Evolutionary conservation across 208 protist genomes (phyloP).

Genomic region (Eutreptiella sp.): DNA sequence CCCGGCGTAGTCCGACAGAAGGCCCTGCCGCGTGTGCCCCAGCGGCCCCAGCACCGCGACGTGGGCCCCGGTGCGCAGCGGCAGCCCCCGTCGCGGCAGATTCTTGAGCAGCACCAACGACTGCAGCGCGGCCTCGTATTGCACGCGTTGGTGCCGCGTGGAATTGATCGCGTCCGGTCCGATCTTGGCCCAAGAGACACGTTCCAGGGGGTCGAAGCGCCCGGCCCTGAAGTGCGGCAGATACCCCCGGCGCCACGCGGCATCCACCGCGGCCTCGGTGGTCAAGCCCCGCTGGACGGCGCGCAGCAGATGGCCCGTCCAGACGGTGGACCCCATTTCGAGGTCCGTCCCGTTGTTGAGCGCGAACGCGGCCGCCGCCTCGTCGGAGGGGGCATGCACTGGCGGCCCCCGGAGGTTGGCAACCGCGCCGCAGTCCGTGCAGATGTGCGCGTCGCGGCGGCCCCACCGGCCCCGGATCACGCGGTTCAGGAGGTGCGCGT

Average conservation of each 20-base stretch:
- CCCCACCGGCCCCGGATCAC: constrained; percentile 29
- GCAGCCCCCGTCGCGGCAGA: too few relatives aligned
- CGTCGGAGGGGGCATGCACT: constrained; percentile 11
- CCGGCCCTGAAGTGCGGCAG: neutral
- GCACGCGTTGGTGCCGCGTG: neutral
- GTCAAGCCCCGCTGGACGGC: neutral
- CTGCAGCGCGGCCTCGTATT: constrained; percentile 3
- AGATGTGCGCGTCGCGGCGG: constrained; percentile 29
- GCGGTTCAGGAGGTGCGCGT: constrained; percentile 1
- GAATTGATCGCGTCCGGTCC: neutral
- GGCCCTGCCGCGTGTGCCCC: too few relatives aligned
- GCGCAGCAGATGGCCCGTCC: neutral
- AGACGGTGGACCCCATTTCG: constrained; percentile 1
- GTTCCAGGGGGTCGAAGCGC: neutral
- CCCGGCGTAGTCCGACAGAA: too few relatives aligned
- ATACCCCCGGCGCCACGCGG: neutral
- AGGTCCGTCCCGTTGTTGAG: constrained; percentile 3
- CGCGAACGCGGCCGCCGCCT: too few relatives aligned
- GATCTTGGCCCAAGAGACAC: neutral
- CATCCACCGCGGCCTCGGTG: neutral
- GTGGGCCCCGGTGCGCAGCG: too few relatives aligned
- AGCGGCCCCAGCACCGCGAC: too few relatives aligned
- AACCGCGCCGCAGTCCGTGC: constrained; percentile 31
- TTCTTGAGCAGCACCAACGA: constrained; percentile 18
- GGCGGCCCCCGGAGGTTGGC: neutral